These are phyloP conservation scores for Ceratocystis cubensis DNA, from an alignment of 2,329 filamentous ascomycete genomes.

Conservation along the genomic window DNA sequence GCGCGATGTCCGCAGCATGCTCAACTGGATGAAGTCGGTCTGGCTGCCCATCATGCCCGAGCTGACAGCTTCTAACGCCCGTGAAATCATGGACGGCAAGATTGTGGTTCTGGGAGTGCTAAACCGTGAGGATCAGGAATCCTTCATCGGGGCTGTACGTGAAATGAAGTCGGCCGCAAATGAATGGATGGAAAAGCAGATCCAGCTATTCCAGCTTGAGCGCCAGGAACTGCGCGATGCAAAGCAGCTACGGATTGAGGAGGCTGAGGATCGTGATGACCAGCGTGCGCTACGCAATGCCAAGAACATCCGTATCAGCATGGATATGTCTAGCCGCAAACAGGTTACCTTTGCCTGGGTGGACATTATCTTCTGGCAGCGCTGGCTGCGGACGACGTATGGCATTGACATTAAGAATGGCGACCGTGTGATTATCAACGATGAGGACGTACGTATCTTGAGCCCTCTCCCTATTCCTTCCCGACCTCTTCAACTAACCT, in stretches of 20 bases:
- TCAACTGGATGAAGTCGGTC: conserved; percentile 89
- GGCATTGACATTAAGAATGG: conserved; percentile 79
- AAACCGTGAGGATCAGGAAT: conserved; percentile 63
- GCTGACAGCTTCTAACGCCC: conserved; percentile 77
- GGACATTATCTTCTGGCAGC: conserved; percentile 92
- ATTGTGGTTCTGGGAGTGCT: conserved; percentile 88
- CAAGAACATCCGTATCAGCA: conserved; percentile 83
- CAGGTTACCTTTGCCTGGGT: conserved; percentile 95
- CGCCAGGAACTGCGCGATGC: conserved; percentile 84
- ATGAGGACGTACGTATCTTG: conserved; percentile 68
- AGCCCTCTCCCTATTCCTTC: not conserved
- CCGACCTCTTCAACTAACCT: not conserved
- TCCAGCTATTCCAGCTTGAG: conserved; percentile 81
- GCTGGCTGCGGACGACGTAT: conserved; percentile 91
- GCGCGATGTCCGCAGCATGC: conserved; percentile 66
- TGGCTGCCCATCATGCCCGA: conserved; percentile 96
- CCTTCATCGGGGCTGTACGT: conserved; percentile 63
- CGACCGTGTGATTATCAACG: conserved; percentile 89
- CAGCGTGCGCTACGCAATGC: conserved; percentile 74
- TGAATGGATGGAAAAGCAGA: conserved; percentile 97
- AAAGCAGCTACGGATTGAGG: conserved; percentile 90
- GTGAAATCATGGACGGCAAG: conserved; percentile 89
- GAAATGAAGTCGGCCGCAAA: conserved; percentile 93
- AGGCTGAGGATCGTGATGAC: conserved; percentile 86
- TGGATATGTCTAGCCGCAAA: conserved; percentile 75